Percentiles rank a stretch among this genome's conserved stretches.
These are phyloP conservation scores for Paxillus ammoniavirescens DNA, from an alignment of 768 basidiomycete genomes.

Conservation along the genomic window DNA sequence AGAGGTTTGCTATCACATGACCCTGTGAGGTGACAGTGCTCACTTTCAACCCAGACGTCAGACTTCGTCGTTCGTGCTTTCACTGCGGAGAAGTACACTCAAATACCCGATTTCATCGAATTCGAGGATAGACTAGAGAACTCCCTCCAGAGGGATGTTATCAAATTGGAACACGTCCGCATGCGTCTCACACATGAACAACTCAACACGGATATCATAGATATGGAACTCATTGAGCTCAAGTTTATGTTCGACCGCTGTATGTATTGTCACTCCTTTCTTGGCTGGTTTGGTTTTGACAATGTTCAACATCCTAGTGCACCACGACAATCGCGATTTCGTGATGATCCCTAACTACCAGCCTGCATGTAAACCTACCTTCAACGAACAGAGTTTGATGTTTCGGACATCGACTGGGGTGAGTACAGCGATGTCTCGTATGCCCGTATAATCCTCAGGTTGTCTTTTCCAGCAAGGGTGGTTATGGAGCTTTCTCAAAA, in stretches of 20 bases:
- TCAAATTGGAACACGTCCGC: slow-evolving; percentile 81
- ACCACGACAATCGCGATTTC: slow-evolving; percentile 88
- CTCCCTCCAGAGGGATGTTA: slow-evolving; percentile 80
- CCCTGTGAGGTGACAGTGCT: slow-evolving; percentile 1
- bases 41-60: slow-evolving; percentile 49
- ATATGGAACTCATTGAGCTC: slow-evolving; percentile 81
- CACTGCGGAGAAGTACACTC: slow-evolving; percentile 77
- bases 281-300: slow-evolving; percentile 4
- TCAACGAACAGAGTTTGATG: slow-evolving; percentile 68
- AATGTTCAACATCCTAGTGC: slow-evolving; percentile 41
- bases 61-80: slow-evolving; percentile 83
- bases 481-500: slow-evolving; percentile 68
- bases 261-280: slow-evolving; percentile 32
- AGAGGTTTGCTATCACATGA: slow-evolving; percentile 49
- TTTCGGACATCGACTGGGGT: slow-evolving; percentile 66
- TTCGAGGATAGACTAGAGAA: slow-evolving; percentile 82
- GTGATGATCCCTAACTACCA: slow-evolving; percentile 78
- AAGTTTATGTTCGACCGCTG: slow-evolving; percentile 80
- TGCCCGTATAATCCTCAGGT: not conserved
- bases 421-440: slow-evolving; percentile 24
- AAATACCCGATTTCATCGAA: slow-evolving; percentile 82
- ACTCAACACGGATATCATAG: slow-evolving; percentile 67
- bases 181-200: slow-evolving; percentile 79
- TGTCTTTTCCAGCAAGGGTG: slow-evolving; percentile 55
- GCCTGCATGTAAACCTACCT: slow-evolving; percentile 46